These are phyloP conservation scores for Musa acuminata DNA, from an alignment of 176 grass and related monocot genomes.

Conservation along the genomic window DNA sequence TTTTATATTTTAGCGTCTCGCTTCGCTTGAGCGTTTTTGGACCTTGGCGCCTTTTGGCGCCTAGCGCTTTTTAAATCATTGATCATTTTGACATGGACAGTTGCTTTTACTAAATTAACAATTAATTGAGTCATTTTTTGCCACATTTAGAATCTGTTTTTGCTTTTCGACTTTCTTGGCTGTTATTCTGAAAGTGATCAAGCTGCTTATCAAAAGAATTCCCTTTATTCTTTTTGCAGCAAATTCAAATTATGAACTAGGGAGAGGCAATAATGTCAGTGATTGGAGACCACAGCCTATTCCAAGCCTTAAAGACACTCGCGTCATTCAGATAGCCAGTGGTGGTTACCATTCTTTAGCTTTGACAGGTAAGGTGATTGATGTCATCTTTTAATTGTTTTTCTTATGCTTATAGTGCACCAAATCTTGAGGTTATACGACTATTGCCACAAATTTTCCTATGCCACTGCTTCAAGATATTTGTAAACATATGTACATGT, in stretches of 20 bases:
- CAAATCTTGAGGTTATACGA: not conserved
- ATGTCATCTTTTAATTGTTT: slow-evolving; percentile 2
- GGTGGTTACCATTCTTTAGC: slow-evolving; percentile 97
- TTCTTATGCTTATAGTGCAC: not conserved
- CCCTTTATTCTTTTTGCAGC: slow-evolving; percentile 41
- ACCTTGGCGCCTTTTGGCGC: no score
- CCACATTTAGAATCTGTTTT: no score
- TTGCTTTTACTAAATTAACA: no score
- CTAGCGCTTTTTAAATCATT: no score
- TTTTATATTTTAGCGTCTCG: no score
- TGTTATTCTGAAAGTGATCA: not conserved
- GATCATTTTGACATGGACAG: no score
- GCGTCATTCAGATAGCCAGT: slow-evolving; percentile 61
- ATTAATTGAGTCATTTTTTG: no score
- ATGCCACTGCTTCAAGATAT: no score
- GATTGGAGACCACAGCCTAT: slow-evolving; percentile 85
- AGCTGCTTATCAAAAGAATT: not conserved
- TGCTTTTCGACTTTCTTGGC: not conserved
- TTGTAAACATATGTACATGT: no score
- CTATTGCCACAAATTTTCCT: no score
- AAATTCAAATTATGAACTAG: slow-evolving; percentile 91
- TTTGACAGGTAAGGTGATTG: slow-evolving; percentile 62
- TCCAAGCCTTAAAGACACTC: slow-evolving; percentile 44
- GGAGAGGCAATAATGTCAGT: slow-evolving; percentile 62
- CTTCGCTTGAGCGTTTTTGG: no score